Percentiles rank a stretch among this genome's conserved stretches.
phyloP scores from a whole-genome alignment of 1,284 basidiomycete species.

The Takashimella tepidaria region DNA sequence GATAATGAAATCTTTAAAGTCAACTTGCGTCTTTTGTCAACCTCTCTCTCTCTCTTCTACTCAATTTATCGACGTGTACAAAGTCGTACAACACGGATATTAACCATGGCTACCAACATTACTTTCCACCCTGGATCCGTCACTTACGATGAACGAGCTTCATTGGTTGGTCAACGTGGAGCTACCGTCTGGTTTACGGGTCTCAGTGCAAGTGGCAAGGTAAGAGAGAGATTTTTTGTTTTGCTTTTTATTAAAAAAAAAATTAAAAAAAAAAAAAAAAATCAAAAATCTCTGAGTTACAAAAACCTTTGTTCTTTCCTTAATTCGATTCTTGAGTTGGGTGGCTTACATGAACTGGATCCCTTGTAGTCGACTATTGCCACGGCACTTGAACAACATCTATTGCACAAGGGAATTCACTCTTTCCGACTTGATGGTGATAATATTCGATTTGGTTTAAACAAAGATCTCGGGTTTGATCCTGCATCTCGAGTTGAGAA shows the following conservation, averaged over 20 bases:
- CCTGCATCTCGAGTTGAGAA: conserved; percentile 94
- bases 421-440: conserved; percentile 93
- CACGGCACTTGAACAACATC: conserved; percentile 92
- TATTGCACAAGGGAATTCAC: conserved; percentile 79
- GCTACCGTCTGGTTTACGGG: conserved; percentile 95
- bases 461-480: conserved; percentile 97
- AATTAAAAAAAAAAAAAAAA: too few species aligned
- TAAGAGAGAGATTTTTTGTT: too few species aligned
- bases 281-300: too few species aligned
- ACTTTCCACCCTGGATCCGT: conserved; percentile 76
- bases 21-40: too few species aligned
- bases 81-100: too few species aligned
- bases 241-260: too few species aligned
- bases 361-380: conserved; percentile 82
- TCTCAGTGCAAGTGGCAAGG: conserved; percentile 70
- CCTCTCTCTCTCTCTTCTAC: too few species aligned
- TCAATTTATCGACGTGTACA: too few species aligned
- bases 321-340: too few species aligned
- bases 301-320: too few species aligned
- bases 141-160: conserved; percentile 59
- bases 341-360: too few species aligned
- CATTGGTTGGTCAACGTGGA: conserved; percentile 70
- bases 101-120: conserved; percentile 74
- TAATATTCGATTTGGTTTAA: conserved; percentile 93
- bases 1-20: too few species aligned